Percentiles rank a stretch among this genome's conserved stretches.
Evolutionary conservation across 2,329 filamentous ascomycete species (phyloP).

Genomic region (Aciculosporium take): DNA sequence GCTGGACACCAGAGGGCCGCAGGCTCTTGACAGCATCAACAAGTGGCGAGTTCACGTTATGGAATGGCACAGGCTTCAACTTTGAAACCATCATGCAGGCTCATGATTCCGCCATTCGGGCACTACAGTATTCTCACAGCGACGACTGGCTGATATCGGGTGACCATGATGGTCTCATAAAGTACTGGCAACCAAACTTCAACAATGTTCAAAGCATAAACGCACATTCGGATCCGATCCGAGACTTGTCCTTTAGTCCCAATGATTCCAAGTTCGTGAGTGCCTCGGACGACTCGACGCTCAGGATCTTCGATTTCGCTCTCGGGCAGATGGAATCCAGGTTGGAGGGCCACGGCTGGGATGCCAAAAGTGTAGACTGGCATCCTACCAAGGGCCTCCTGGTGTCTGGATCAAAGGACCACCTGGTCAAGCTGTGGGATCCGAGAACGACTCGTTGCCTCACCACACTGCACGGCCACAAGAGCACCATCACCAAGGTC

Average conservation of each 20-base stretch:
- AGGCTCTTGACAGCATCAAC: conserved; percentile 84
- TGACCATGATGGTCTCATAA: conserved; percentile 87
- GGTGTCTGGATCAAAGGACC: conserved; percentile 93
- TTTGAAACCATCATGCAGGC: conserved; percentile 99
- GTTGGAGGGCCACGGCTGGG: conserved; percentile 91
- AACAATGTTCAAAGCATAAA: conserved; percentile 95
- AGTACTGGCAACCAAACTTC: conserved; percentile 98
- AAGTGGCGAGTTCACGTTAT: conserved; percentile 94
- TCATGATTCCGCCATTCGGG: conserved; percentile 76
- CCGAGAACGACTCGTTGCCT: conserved; percentile 81
- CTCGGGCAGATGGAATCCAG: conserved; percentile 69
- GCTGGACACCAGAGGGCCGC: conserved; percentile 94
- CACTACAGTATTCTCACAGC: conserved; percentile 78
- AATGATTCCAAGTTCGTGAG: conserved; percentile 94
- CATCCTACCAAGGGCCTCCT: conserved; percentile 88
- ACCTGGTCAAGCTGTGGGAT: conserved; percentile 96
- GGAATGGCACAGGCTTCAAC: conserved; percentile 98
- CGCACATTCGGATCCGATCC: conserved; percentile 77
- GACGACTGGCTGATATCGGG: conserved; percentile 95
- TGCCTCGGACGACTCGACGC: conserved; percentile 79
- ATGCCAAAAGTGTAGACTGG: conserved; percentile 95
- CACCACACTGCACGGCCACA: conserved; percentile 90
- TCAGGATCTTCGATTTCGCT: conserved; percentile 96
- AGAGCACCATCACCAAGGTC: conserved; percentile 91
- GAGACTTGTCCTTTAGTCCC: conserved; percentile 85